Evolutionary conservation across 139 green algal species (phyloP).

Genomic region (Chlorella sorokiniana): DNA sequence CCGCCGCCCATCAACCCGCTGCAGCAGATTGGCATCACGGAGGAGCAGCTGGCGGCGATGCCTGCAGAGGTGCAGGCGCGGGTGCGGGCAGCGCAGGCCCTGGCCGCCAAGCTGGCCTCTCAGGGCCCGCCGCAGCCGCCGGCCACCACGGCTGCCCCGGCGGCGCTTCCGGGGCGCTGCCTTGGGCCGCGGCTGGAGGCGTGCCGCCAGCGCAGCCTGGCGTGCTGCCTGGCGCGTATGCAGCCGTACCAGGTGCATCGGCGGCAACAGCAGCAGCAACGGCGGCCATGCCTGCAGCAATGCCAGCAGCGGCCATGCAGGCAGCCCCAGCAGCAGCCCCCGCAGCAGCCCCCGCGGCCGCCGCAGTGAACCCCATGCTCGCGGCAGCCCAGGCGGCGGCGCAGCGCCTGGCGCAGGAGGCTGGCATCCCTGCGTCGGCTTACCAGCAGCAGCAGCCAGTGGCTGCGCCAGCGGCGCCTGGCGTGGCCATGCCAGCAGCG

Average conservation of each 20-base stretch:
- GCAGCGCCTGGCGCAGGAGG: constrained; percentile 36
- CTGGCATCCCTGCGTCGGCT: not conserved
- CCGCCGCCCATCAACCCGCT: not conserved
- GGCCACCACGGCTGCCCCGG: no score
- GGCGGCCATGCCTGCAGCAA: not conserved
- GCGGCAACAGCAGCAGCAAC: not conserved
- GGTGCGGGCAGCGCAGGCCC: constrained; percentile 53
- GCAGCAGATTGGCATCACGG: not conserved
- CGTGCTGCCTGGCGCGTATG: not conserved
- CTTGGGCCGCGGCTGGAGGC: not conserved
- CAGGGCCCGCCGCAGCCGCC: no score
- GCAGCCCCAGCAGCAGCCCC: not conserved
- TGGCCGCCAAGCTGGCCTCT: constrained; percentile 49
- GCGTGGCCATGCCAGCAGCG: not conserved
- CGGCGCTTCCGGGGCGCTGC: not conserved
- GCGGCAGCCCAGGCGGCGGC: constrained; percentile 60
- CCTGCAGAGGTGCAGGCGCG: constrained; percentile 37
- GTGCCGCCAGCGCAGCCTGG: not conserved
- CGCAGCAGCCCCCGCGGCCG: not conserved
- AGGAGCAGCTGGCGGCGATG: constrained; percentile 23
- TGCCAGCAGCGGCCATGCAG: not conserved
- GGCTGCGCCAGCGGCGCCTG: not conserved
- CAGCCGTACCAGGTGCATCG: not conserved
- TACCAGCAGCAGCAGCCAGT: not conserved
- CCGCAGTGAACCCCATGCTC: constrained; percentile 48